A percentile compares a stretch with the other conserved stretches of the same genome.
Evolutionary conservation across 805 yeast genomes (phyloP).

Genomic region (Saccharomyces jurei): DNA sequence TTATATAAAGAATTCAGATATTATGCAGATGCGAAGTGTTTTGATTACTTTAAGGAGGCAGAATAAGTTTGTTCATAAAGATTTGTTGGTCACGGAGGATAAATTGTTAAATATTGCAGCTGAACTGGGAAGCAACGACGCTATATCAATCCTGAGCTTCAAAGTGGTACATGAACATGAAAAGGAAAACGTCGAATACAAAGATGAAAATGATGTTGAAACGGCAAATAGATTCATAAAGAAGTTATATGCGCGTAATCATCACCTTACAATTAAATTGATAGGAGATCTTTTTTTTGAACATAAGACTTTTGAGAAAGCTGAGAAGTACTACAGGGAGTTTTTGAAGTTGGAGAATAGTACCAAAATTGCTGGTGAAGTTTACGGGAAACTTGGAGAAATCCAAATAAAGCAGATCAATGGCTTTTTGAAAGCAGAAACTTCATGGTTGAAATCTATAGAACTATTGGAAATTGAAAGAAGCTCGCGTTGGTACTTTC

Average conservation of each 20-base stretch:
- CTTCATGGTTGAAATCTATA: slow-evolving; percentile 54
- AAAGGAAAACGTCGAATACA: slow-evolving; percentile 14
- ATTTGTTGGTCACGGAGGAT: slow-evolving; percentile 55
- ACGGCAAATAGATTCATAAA: slow-evolving; percentile 57
- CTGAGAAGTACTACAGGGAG: slow-evolving; percentile 50
- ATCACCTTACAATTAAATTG: slow-evolving; percentile 69
- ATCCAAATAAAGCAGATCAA: slow-evolving; percentile 46
- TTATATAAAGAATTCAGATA: slow-evolving; percentile 43
- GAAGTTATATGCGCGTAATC: slow-evolving; percentile 48
- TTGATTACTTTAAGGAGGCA: slow-evolving; percentile 52
- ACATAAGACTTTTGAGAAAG: slow-evolving; percentile 41
- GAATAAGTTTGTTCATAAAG: slow-evolving; percentile 50
- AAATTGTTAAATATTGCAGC: slow-evolving; percentile 77
- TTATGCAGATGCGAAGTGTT: slow-evolving; percentile 61
- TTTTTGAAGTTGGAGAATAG: slow-evolving; percentile 50
- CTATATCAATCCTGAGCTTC: slow-evolving; percentile 65
- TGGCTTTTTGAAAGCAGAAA: slow-evolving; percentile 44
- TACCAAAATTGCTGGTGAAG: slow-evolving; percentile 59
- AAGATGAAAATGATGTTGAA: slow-evolving; percentile 43
- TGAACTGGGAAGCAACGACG: slow-evolving; percentile 73
- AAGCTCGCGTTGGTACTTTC: slow-evolving; percentile 67
- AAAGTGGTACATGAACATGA: slow-evolving; percentile 43
- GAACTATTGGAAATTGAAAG: slow-evolving; percentile 53
- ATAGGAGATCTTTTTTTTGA: slow-evolving; percentile 68
- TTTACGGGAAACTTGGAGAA: slow-evolving; percentile 56